Conservation (phyloP, 371 early-diverging fungal species). For the Mucor piriformis region DNA sequence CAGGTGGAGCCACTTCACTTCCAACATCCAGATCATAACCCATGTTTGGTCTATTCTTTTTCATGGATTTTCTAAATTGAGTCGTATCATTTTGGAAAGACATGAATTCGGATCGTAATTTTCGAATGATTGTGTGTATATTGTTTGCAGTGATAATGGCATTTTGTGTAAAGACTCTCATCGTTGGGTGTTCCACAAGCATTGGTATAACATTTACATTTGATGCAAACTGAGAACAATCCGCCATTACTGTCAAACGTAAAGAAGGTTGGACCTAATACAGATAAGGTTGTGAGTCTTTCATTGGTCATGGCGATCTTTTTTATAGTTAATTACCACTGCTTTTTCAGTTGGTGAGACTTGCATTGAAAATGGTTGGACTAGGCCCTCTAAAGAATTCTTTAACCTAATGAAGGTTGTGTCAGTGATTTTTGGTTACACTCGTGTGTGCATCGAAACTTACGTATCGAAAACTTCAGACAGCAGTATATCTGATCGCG, state of each 20-base stretch:
- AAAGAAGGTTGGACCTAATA: constrained; percentile 50
- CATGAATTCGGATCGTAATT: constrained; percentile 57
- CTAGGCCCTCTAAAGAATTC: constrained; percentile 45
- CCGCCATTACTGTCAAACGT: constrained; percentile 77
- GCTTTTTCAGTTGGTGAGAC: constrained; percentile 35
- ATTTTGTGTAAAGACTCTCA: constrained; percentile 74
- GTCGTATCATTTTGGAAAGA: constrained; percentile 68
- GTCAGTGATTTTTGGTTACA: constrained; percentile 13
- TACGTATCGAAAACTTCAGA: constrained; percentile 64
- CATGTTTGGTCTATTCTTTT: constrained; percentile 35
- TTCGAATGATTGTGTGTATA: constrained; percentile 51
- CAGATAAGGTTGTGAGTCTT: neutral
- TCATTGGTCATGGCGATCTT: neutral
- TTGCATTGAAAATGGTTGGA: constrained; percentile 52
- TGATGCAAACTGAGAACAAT: constrained; percentile 72
- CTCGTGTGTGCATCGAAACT: neutral
- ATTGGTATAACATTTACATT: constrained; percentile 61
- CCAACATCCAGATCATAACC: constrained; percentile 62
- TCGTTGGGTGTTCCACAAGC: constrained; percentile 63
- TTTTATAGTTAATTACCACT: constrained; percentile 24
- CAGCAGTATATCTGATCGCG: constrained; percentile 55
- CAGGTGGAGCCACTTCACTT: constrained; percentile 24
- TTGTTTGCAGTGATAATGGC: constrained; percentile 58
- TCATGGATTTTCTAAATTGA: constrained; percentile 54
- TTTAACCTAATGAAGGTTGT: constrained; percentile 25